Evolutionary conservation across 2,329 filamentous ascomycete species (phyloP).

Genomic region (Exophiala calicioides): DNA sequence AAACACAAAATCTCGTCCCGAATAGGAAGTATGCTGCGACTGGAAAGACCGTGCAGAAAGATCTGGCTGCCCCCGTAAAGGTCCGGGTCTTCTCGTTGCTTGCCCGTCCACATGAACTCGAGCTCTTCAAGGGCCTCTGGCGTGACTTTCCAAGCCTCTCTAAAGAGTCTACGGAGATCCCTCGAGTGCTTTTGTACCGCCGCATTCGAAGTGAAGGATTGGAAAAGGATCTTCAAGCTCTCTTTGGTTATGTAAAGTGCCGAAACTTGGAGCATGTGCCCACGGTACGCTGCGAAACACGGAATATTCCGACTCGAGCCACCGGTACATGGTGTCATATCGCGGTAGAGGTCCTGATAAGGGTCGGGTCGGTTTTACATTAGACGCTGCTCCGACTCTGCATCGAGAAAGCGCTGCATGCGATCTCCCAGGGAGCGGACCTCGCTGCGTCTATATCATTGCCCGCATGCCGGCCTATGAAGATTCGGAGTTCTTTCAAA

Average conservation of each 20-base stretch:
- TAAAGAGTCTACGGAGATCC: conserved; percentile 4
- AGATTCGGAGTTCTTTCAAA: conserved; percentile 15
- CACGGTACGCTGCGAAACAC: conserved; percentile 1
- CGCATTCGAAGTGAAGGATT: background rate
- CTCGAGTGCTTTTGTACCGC: background rate
- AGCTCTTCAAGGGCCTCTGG: conserved; percentile 5
- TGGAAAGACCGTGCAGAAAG: conserved; percentile 6
- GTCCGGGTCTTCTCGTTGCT: conserved; percentile 2
- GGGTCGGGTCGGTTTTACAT: conserved; percentile 2
- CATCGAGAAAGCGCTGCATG: conserved; percentile 2
- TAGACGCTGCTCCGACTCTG: conserved; percentile 1
- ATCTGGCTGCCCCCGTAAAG: conserved; percentile 1
- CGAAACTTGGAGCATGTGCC: conserved; percentile 3
- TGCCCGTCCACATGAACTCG: conserved; percentile 18
- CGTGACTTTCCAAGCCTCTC: conserved; percentile 4
- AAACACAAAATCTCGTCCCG: background rate
- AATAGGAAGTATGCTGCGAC: conserved; percentile 8
- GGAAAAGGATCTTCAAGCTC: background rate
- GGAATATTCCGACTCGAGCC: conserved; percentile 4
- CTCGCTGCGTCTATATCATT: background rate
- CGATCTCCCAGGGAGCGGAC: background rate
- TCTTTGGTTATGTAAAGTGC: conserved; percentile 5
- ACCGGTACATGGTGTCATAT: background rate
- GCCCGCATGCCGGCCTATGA: background rate
- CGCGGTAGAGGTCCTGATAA: background rate